Evolutionary conservation across 2,329 filamentous ascomycete species (phyloP).

Genomic region (Chaetoscypha palmicola): DNA sequence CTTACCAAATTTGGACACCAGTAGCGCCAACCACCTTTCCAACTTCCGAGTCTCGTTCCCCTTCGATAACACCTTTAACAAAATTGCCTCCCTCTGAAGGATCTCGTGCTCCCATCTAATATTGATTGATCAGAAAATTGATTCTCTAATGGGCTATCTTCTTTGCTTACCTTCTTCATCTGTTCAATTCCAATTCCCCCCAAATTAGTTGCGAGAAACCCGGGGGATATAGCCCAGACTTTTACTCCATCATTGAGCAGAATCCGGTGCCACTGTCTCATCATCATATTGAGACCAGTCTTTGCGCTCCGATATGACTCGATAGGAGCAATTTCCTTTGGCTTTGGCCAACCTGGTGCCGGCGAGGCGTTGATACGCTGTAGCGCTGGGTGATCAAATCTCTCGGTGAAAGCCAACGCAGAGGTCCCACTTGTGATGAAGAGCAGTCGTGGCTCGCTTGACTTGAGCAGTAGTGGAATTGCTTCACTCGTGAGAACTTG

Average conservation of each 20-base stretch:
- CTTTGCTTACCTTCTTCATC: slow-evolving; percentile 21
- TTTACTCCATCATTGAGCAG: slow-evolving; percentile 44
- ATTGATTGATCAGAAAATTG: slow-evolving; percentile 12
- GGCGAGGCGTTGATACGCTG: slow-evolving; percentile 22
- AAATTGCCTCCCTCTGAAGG: slow-evolving; percentile 34
- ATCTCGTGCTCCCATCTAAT: slow-evolving; percentile 30
- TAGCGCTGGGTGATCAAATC: slow-evolving; percentile 16
- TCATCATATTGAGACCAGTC: slow-evolving; percentile 43
- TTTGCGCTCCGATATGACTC: slow-evolving; percentile 37
- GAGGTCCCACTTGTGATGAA: slow-evolving; percentile 41
- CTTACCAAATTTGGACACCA: slow-evolving; percentile 15
- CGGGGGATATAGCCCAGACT: slow-evolving; percentile 43
- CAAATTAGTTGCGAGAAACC: slow-evolving; percentile 42
- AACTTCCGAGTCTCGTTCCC: slow-evolving; percentile 35
- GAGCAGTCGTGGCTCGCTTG: slow-evolving; percentile 37
- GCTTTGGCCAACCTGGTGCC: slow-evolving; percentile 38
- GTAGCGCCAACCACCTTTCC: slow-evolving; percentile 32
- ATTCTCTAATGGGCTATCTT: slow-evolving; percentile 8
- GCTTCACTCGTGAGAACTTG: slow-evolving; percentile 32
- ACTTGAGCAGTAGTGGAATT: slow-evolving; percentile 37
- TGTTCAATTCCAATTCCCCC: slow-evolving; percentile 20
- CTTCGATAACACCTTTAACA: slow-evolving; percentile 36
- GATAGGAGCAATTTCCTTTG: slow-evolving; percentile 18
- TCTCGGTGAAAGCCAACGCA: slow-evolving; percentile 29
- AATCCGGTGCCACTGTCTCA: slow-evolving; percentile 38